A percentile compares a stretch with the other conserved stretches of the same genome.
Evolutionary conservation across 148 eudicot species (phyloP).

Genomic region (Diospyros lotus): DNA sequence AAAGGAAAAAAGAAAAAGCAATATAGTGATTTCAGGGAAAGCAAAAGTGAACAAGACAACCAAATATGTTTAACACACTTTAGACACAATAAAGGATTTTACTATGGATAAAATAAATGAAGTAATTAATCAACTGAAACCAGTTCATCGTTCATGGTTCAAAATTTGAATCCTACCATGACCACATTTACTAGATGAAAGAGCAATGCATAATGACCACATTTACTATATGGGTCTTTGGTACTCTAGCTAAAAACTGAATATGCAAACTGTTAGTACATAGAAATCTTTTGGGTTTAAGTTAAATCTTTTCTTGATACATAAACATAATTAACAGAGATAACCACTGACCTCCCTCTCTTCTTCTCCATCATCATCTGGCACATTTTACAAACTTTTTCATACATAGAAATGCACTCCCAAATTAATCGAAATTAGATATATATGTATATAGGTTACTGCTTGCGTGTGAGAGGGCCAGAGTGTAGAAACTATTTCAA

Average conservation of each 20-base stretch:
- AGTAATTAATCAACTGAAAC: background rate
- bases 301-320: background rate
- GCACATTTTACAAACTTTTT: too few relatives aligned
- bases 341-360: constrained; percentile 83
- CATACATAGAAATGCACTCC: too few relatives aligned
- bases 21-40: constrained; percentile 7
- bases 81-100: too few relatives aligned
- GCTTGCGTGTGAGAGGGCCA: too few relatives aligned
- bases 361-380: constrained; percentile 95
- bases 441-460: too few relatives aligned
- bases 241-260: background rate
- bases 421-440: too few relatives aligned
- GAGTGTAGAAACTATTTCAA: too few relatives aligned
- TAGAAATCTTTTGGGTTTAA: background rate
- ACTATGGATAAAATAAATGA: background rate
- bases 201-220: background rate
- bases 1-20: background rate
- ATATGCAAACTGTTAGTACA: background rate
- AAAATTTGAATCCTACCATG: background rate
- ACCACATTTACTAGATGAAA: background rate
- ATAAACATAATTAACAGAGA: background rate
- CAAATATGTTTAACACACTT: background rate
- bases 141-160: background rate
- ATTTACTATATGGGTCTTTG: background rate
- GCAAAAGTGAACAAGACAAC: background rate